Conservation (phyloP, 2,329 filamentous ascomycete species). For the Diaporthe citriasiana region DNA sequence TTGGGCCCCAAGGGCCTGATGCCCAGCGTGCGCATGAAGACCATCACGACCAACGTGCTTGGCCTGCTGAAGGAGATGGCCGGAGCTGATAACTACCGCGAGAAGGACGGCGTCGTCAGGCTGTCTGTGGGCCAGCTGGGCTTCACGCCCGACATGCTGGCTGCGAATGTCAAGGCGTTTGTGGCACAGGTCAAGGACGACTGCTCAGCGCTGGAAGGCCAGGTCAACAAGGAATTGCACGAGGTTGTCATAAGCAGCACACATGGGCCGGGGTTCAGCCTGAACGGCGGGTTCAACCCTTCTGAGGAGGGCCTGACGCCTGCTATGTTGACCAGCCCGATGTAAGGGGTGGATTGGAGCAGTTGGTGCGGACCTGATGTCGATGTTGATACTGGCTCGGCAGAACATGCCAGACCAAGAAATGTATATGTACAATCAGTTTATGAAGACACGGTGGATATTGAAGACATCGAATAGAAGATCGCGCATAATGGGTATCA, state of each 20-base stretch:
- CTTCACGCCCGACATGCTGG: conserved; percentile 89
- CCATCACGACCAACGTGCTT: conserved; percentile 85
- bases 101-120: conserved; percentile 85
- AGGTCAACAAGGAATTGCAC: conserved; percentile 78
- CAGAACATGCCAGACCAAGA: neutral
- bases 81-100: conserved; percentile 88
- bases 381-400: neutral
- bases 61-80: conserved; percentile 84
- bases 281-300: conserved; percentile 83
- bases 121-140: conserved; percentile 92
- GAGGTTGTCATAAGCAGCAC: conserved; percentile 88
- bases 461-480: neutral
- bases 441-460: neutral
- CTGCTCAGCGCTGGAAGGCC: conserved; percentile 74
- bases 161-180: conserved; percentile 85
- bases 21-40: conserved; percentile 90
- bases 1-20: conserved; percentile 93
- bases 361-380: neutral
- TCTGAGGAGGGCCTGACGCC: conserved; percentile 69
- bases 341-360: conserved; percentile 57
- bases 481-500: conserved; percentile 29
- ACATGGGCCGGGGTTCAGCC: conserved; percentile 85
- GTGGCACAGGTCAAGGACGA: conserved; percentile 84
- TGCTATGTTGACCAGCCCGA: conserved; percentile 66
- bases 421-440: conserved; percentile 17